Evolutionary conservation across 495 filamentous ascomycete genomes (phyloP), one percentile per base, ranked within the genome.

Genomic region (Thermothielavioides terrestris): DNA sequence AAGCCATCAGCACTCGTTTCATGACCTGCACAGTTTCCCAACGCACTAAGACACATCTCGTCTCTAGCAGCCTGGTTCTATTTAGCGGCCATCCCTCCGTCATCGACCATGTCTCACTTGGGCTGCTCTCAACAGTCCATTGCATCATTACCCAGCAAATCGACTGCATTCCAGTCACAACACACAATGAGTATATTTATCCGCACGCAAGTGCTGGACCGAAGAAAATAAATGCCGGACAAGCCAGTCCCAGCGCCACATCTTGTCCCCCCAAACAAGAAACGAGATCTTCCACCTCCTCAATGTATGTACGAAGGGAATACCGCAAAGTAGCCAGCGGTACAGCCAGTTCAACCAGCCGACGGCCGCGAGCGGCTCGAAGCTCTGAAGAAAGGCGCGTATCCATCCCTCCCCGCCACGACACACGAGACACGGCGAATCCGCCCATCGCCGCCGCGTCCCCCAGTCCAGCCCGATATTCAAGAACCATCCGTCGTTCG

Each of bases 301-400:
- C 32, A 45, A 20, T 35, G 42, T 45, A 10, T 35, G 12, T 12
- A 35, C 22, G 25, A 43, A 28, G 26, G 43, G 20, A 41, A 42
- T 3, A 42, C 21, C 21, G 14, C 22, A 38, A 40, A 2, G 38
- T 23, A n/a, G n/a, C n/a, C n/a, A n/a, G n/a, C n/a, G n/a, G n/a
- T n/a, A n/a, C n/a, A n/a, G n/a, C n/a, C n/a, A n/a, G 28, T 32
- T 35, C 23, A 50, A 34, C n/a, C 10, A 34, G 17, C 38, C 31
- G 49, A 52, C 32, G 42, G n/a, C 14, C 34, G 42, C 36, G 43
- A 34, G 43, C 31, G 42, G 40, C 42, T 9, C n/a, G 43, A 52
- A 35, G 18, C 14, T 34, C 12, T 25, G 20, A 49, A n/a, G 4
- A 35, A 46, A 52, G 6, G 25, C n/a, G 21, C 28, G 28, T 30